phyloP scores from a whole-genome alignment of 2,329 filamentous ascomycete genomes.

The Microdochium trichocladiopsis region DNA sequence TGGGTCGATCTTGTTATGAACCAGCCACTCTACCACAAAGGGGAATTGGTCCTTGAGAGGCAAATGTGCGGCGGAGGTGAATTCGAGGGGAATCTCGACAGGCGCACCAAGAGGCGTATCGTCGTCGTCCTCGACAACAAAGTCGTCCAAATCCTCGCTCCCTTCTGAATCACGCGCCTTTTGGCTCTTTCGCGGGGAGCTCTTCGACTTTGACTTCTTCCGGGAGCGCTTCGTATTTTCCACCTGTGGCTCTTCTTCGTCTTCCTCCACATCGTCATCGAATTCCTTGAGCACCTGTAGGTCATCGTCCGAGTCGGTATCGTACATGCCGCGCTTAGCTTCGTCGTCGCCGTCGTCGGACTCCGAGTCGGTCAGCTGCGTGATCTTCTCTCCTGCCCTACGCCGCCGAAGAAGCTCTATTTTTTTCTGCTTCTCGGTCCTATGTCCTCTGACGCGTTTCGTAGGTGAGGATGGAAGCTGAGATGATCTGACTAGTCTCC shows the following conservation, averaged over 20 bases:
- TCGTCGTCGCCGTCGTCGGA: slow-evolving; percentile 36
- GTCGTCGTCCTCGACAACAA: slow-evolving; percentile 59
- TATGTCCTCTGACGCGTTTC: slow-evolving; percentile 16
- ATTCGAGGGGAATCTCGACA: slow-evolving; percentile 58
- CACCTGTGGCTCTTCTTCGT: slow-evolving; percentile 4
- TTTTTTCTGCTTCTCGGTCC: slow-evolving; percentile 30
- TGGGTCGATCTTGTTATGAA: slow-evolving; percentile 71
- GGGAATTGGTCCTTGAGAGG: slow-evolving; percentile 67
- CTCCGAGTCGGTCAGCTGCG: slow-evolving; percentile 26
- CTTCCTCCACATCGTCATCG: slow-evolving; percentile 22
- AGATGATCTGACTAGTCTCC: slow-evolving; percentile 2
- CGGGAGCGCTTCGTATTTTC: slow-evolving; percentile 2
- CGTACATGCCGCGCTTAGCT: slow-evolving; percentile 24
- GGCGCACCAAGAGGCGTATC: slow-evolving; percentile 49
- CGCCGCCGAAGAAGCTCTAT: slow-evolving; percentile 29
- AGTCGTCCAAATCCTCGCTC: slow-evolving; percentile 41
- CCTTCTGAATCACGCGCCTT: slow-evolving; percentile 6
- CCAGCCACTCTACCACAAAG: slow-evolving; percentile 72
- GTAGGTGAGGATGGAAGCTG: slow-evolving; percentile 9
- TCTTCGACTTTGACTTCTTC: slow-evolving; percentile 4
- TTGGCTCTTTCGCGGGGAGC: slow-evolving; percentile 7
- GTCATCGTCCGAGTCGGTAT: slow-evolving; percentile 20
- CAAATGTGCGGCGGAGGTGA: slow-evolving; percentile 58
- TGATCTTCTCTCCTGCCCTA: slow-evolving; percentile 29
- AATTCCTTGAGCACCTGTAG: slow-evolving; percentile 21